Evolutionary conservation across 805 yeast species (phyloP).

Genomic region (Spathaspora girioi): DNA sequence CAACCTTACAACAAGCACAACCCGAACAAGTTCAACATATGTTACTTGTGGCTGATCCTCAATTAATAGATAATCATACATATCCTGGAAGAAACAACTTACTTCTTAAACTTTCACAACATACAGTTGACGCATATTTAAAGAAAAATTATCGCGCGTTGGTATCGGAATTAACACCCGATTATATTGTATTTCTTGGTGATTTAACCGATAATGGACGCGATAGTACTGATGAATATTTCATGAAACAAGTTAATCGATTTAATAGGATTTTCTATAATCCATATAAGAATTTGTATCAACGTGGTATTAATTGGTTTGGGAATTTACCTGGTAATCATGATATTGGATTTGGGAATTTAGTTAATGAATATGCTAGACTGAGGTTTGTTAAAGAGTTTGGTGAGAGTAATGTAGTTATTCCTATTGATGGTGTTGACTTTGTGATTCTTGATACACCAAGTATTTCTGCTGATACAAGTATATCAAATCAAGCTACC

Average conservation of each 20-base stretch:
- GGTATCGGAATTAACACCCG: conserved; percentile 28
- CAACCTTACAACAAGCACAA: not conserved
- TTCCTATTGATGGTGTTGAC: conserved; percentile 28
- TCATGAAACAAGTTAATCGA: conserved; percentile 22
- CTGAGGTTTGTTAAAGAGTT: conserved; percentile 26
- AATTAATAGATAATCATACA: conserved; percentile 41
- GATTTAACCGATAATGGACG: conserved; percentile 43
- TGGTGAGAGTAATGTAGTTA: conserved; percentile 28
- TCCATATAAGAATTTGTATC: conserved; percentile 13
- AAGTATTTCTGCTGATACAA: conserved; percentile 58
- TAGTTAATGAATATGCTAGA: conserved; percentile 43
- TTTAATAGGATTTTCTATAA: conserved; percentile 29
- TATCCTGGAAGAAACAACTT: conserved; percentile 35
- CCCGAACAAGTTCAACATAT: conserved; percentile 16
- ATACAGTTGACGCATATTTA: conserved; percentile 38
- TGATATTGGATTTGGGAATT: conserved; percentile 88
- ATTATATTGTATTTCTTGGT: conserved; percentile 37
- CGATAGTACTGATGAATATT: conserved; percentile 28
- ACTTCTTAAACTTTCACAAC: conserved; percentile 32
- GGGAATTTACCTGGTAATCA: conserved; percentile 79
- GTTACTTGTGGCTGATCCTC: conserved; percentile 42
- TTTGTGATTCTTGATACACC: conserved; percentile 66
- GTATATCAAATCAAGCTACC: conserved; percentile 47
- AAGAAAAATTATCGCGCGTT: conserved; percentile 34
- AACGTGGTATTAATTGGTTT: conserved; percentile 23